Percentiles rank a stretch among this genome's conserved stretches.
Conservation (phyloP, 75 land plant species). For the Pseudotsuga menziesii region DNA sequence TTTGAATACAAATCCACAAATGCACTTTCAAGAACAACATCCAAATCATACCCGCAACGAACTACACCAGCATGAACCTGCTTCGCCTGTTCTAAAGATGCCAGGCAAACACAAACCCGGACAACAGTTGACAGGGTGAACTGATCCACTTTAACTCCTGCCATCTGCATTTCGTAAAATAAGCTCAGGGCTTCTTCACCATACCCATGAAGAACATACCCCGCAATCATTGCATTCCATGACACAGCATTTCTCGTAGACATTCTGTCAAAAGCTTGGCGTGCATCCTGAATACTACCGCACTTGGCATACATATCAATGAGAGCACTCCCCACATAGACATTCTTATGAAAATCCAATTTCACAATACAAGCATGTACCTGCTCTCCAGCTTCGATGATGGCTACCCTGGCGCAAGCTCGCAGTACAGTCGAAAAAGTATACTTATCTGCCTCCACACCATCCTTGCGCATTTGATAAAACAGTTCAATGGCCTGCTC, state of each 20-base stretch:
- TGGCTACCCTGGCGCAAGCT: slow-evolving; percentile 5
- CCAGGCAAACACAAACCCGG: slow-evolving; percentile 7
- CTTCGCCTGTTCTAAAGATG: slow-evolving; percentile 13
- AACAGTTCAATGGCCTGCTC: slow-evolving; percentile 9
- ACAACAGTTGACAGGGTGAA: slow-evolving; percentile 1
- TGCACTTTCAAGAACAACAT: slow-evolving; percentile 41
- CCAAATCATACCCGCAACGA: slow-evolving; percentile 47
- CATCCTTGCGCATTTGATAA: background rate
- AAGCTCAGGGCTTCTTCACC: slow-evolving; percentile 5
- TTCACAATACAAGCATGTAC: background rate
- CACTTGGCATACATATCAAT: slow-evolving; percentile 25
- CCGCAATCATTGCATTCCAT: slow-evolving; percentile 23
- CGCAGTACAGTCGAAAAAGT: slow-evolving; percentile 6
- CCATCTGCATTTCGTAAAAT: slow-evolving; percentile 8
- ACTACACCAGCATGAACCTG: slow-evolving; percentile 14
- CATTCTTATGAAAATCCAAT: background rate
- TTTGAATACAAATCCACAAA: slow-evolving; percentile 63
- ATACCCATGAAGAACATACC: slow-evolving; percentile 16
- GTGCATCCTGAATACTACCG: slow-evolving; percentile 9
- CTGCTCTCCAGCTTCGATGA: background rate
- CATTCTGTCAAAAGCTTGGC: slow-evolving; percentile 11
- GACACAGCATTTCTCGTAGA: slow-evolving; percentile 9
- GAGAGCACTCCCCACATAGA: slow-evolving; percentile 10
- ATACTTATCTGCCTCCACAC: background rate
- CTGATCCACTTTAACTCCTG: slow-evolving; percentile 6